Conservation (phyloP, 371 early-diverging fungal genomes). For the Quaeritorhiza haematococci region DNA sequence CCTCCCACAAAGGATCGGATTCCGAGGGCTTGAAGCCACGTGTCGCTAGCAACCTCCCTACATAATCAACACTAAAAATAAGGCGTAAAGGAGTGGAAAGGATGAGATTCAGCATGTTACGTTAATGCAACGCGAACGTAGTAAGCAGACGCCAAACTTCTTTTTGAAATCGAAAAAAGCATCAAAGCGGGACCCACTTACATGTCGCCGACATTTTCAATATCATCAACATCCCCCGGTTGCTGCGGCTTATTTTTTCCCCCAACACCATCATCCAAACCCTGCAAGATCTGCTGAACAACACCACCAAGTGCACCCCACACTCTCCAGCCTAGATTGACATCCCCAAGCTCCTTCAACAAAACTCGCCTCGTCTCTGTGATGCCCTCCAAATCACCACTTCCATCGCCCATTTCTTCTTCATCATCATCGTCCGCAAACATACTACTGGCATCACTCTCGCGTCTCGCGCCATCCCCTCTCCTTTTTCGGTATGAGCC, state of each 20-base stretch:
- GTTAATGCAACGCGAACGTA: too few species aligned
- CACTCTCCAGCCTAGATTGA: constrained; percentile 26
- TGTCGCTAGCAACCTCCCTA: constrained; percentile 8
- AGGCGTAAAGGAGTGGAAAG: not conserved
- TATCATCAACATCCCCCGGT: constrained; percentile 16
- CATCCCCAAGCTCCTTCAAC: constrained; percentile 4
- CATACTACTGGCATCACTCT: not conserved
- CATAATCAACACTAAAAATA: constrained; percentile 16
- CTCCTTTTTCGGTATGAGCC: not conserved
- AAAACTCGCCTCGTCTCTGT: not conserved
- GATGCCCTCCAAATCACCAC: not conserved
- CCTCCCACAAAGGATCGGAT: constrained; percentile 19
- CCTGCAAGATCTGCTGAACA: constrained; percentile 18
- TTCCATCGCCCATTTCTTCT: not conserved
- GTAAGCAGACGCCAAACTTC: too few species aligned
- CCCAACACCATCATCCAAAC: constrained; percentile 11
- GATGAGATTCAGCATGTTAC: too few species aligned
- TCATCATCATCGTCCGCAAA: not conserved
- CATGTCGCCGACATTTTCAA: constrained; percentile 24
- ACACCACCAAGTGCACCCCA: constrained; percentile 26
- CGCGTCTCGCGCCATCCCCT: not conserved
- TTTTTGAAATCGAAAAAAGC: not conserved
- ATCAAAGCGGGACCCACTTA: too few species aligned
- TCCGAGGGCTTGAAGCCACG: constrained; percentile 25
- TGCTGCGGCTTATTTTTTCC: constrained; percentile 8